Percentiles rank a stretch among this genome's conserved stretches.
Evolutionary conservation across 2,329 filamentous ascomycete genomes (phyloP).

Genomic region (Beauveria rudraprayagi): DNA sequence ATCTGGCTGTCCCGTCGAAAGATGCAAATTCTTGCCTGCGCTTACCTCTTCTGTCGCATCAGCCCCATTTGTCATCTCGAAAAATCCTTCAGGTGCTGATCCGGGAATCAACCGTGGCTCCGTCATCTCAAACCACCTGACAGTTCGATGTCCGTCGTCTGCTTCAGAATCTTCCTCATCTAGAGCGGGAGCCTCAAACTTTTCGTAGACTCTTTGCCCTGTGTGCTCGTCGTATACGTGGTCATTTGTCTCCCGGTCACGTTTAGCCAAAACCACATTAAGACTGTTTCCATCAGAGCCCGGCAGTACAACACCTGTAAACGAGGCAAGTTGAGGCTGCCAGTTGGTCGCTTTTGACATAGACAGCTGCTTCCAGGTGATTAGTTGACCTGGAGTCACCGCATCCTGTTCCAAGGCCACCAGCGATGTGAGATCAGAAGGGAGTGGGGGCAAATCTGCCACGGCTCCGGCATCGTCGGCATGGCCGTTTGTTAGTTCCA

Average conservation of each 20-base stretch:
- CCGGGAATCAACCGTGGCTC: conserved; percentile 57
- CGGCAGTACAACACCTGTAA: conserved; percentile 59
- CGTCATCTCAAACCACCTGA: conserved; percentile 55
- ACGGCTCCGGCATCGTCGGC: conserved; percentile 24
- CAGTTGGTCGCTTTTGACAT: conserved; percentile 55
- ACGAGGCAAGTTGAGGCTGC: conserved; percentile 54
- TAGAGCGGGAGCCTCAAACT: conserved; percentile 65
- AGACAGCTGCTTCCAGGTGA: conserved; percentile 60
- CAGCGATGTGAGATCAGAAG: conserved; percentile 47
- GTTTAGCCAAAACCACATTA: conserved; percentile 56
- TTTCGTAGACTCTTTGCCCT: conserved; percentile 65
- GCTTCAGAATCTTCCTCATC: conserved; percentile 50
- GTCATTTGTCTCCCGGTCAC: conserved; percentile 54
- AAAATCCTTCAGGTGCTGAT: conserved; percentile 21
- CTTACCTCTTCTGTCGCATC: conserved; percentile 12
- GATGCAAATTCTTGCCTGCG: conserved; percentile 19
- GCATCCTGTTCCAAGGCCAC: conserved; percentile 40
- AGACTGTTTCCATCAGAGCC: conserved; percentile 46
- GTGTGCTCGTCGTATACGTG: conserved; percentile 57
- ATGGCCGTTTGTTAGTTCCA: background rate
- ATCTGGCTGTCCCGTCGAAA: conserved; percentile 18
- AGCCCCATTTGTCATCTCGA: conserved; percentile 6
- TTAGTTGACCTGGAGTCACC: conserved; percentile 50
- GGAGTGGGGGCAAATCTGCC: conserved; percentile 57
- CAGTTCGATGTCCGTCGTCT: conserved; percentile 52